These are phyloP conservation scores for Misopates orontium DNA, from an alignment of 257 asterid genomes.

Conservation along the genomic window DNA sequence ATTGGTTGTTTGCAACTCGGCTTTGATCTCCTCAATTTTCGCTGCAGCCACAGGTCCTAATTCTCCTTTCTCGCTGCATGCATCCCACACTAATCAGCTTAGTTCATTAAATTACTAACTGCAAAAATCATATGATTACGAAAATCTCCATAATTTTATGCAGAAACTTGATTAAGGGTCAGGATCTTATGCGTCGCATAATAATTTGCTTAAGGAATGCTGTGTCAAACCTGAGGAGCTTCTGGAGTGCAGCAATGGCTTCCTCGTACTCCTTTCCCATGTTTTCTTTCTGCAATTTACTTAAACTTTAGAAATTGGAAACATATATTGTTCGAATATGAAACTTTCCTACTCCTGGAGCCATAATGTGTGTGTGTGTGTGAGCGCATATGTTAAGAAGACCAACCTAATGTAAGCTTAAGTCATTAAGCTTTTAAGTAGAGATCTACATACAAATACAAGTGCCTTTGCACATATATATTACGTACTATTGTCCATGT, in stretches of 20 bases:
- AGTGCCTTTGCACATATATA: too few relatives aligned
- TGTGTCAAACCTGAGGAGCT: slow-evolving; percentile 71
- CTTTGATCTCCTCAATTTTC: slow-evolving; percentile 64
- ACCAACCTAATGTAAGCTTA: too few relatives aligned
- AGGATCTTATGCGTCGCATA: too few relatives aligned
- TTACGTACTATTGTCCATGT: slow-evolving; percentile 21
- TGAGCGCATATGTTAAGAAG: too few relatives aligned
- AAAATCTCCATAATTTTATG: too few relatives aligned
- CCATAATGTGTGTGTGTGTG: too few relatives aligned
- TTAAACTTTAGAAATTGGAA: too few relatives aligned
- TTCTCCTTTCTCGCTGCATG: slow-evolving; percentile 74
- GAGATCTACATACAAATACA: too few relatives aligned
- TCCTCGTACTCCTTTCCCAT: slow-evolving; percentile 75
- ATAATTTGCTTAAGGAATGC: neutral
- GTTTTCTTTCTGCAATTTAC: slow-evolving; percentile 67
- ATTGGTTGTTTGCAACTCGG: slow-evolving; percentile 54
- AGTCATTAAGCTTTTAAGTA: too few relatives aligned
- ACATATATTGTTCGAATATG: too few relatives aligned
- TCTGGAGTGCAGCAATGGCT: slow-evolving; percentile 78
- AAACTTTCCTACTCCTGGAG: too few relatives aligned
- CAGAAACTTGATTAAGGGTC: neutral
- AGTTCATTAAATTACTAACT: neutral
- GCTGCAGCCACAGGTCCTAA: slow-evolving; percentile 81
- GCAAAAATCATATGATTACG: neutral
- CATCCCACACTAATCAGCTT: neutral